A percentile compares a stretch with the other conserved stretches of the same genome.
These are phyloP conservation scores for Fonsecaea pedrosoi DNA, from an alignment of 2,329 filamentous ascomycete genomes.

Conservation along the genomic window DNA sequence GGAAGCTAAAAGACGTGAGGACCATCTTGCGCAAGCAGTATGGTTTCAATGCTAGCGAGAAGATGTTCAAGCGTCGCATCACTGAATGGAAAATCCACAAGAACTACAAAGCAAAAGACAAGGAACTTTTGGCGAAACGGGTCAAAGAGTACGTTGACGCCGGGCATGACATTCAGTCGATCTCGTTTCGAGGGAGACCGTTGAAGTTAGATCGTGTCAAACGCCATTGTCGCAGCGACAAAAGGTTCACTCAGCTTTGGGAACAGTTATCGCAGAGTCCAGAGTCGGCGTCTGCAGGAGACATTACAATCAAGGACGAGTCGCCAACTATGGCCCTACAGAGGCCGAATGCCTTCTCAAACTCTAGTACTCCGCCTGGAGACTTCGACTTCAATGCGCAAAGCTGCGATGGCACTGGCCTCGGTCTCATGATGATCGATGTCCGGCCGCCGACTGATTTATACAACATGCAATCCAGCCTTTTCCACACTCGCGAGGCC, in stretches of 20 bases:
- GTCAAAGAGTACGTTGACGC: conserved; percentile 32
- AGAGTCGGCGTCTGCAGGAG: conserved; percentile 16
- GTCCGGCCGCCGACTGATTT: conserved; percentile 26
- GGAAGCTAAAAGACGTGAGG: conserved; percentile 33
- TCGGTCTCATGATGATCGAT: conserved; percentile 4
- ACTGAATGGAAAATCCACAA: conserved; percentile 34
- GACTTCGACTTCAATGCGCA: background rate
- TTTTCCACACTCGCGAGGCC: conserved; percentile 30
- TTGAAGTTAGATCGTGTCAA: conserved; percentile 34
- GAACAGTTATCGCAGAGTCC: conserved; percentile 31
- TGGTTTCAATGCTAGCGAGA: conserved; percentile 34
- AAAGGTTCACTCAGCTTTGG: conserved; percentile 27
- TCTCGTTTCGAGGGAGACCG: conserved; percentile 32
- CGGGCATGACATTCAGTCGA: conserved; percentile 27
- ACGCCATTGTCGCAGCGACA: conserved; percentile 33
- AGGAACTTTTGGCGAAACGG: conserved; percentile 27
- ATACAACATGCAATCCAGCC: conserved; percentile 18
- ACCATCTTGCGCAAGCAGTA: conserved; percentile 29
- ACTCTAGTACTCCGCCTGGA: conserved; percentile 13
- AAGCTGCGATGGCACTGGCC: background rate
- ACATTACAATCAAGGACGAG: conserved; percentile 23
- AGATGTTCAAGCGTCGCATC: conserved; percentile 37
- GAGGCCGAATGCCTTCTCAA: background rate
- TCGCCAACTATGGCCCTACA: conserved; percentile 19
- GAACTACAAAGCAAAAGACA: conserved; percentile 36